A percentile compares a stretch with the other conserved stretches of the same genome.
Conservation (phyloP, 2,329 filamentous ascomycete species). For the Alternaria sp. region DNA sequence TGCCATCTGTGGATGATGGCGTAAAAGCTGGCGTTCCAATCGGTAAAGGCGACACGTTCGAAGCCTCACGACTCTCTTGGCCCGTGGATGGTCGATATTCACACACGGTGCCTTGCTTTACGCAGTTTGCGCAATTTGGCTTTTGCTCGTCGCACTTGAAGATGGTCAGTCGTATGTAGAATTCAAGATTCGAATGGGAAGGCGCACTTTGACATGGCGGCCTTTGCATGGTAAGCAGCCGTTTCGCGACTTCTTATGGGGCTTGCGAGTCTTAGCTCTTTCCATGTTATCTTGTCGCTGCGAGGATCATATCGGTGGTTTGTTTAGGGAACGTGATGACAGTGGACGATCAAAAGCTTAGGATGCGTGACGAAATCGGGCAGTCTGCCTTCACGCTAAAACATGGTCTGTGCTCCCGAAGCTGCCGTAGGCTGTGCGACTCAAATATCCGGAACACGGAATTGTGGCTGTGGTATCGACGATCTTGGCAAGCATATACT, state of each 20-base stretch:
- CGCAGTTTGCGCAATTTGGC: conserved; percentile 43
- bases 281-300: conserved; percentile 30
- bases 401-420: conserved; percentile 9
- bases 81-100: conserved; percentile 35
- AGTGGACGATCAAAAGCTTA: conserved; percentile 15
- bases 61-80: conserved; percentile 27
- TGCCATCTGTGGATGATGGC: conserved; percentile 27
- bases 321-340: conserved; percentile 7
- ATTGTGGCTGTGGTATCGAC: not conserved
- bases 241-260: conserved; percentile 43
- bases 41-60: conserved; percentile 28
- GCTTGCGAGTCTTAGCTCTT: conserved; percentile 37
- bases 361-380: conserved; percentile 13
- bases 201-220: conserved; percentile 41
- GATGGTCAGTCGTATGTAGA: conserved; percentile 19
- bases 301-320: conserved; percentile 6
- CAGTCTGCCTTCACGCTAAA: conserved; percentile 1
- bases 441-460: not conserved
- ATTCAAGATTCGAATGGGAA: not conserved
- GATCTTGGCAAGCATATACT: not conserved
- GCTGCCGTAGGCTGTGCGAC: conserved; percentile 1
- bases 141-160: conserved; percentile 44
- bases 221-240: conserved; percentile 43
- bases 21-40: conserved; percentile 21
- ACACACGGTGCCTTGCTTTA: conserved; percentile 42